Evolutionary conservation across 257 asterid species (phyloP).

Genomic region (Salvia miltiorrhiza): DNA sequence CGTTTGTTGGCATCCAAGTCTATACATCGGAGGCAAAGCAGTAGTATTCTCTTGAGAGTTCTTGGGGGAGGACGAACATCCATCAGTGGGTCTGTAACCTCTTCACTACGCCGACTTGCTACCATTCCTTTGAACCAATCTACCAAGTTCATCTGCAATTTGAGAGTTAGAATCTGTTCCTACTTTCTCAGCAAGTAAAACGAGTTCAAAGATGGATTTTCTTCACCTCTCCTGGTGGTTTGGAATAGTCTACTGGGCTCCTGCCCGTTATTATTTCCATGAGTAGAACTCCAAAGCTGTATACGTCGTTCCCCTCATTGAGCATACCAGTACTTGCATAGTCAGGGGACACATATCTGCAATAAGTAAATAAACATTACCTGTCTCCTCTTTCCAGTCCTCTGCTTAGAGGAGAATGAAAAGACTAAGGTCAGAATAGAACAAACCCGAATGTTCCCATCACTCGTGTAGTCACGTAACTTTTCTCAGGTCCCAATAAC

Average conservation of each 20-base stretch:
- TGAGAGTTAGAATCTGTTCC: neutral
- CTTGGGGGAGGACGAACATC: constrained; percentile 71
- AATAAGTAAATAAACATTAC: constrained; percentile 10
- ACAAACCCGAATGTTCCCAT: constrained; percentile 99
- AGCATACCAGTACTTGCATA: constrained; percentile 99
- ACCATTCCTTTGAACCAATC: constrained; percentile 99
- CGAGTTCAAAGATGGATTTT: neutral
- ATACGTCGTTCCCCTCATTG: constrained; percentile 87
- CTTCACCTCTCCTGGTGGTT: constrained; percentile 88
- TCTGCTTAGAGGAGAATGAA: neutral
- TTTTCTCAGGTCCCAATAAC: constrained; percentile 81
- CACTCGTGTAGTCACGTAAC: constrained; percentile 94
- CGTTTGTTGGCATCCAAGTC: constrained; percentile 88
- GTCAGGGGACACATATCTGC: constrained; percentile 98
- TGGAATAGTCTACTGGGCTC: constrained; percentile 90
- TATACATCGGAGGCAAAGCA: constrained; percentile 87
- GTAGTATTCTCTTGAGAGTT: constrained; percentile 69
- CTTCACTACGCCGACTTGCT: constrained; percentile 76
- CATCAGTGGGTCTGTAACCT: constrained; percentile 70
- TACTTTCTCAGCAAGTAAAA: neutral
- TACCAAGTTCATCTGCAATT: constrained; percentile 87
- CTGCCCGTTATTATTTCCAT: constrained; percentile 92
- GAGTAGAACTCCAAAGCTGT: constrained; percentile 92
- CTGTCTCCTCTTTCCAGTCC: neutral
- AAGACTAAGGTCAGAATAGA: constrained; percentile 19